These are phyloP conservation scores for Aquilaria malaccensis DNA, from an alignment of 345 rosid species.

Conservation along the genomic window DNA sequence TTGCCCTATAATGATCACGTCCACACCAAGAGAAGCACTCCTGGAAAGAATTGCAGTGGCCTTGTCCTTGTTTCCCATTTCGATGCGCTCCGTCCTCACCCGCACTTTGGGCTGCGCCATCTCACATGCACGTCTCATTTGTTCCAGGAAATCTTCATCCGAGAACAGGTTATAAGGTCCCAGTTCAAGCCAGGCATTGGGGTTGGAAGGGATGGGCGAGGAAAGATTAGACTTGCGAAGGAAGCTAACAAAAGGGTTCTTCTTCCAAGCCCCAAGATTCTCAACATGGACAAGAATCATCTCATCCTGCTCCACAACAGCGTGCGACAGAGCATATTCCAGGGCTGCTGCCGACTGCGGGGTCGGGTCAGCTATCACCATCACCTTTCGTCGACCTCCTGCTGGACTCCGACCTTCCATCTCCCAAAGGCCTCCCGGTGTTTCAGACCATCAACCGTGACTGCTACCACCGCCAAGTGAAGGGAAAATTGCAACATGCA, in stretches of 20 bases:
- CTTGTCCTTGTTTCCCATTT: conserved; percentile 44
- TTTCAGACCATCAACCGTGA: too few species aligned
- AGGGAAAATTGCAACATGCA: too few species aligned
- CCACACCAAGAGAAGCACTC: conserved; percentile 37
- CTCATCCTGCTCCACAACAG: conserved; percentile 39
- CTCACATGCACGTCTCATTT: conserved; percentile 58
- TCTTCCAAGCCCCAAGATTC: conserved; percentile 29
- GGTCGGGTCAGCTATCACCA: conserved; percentile 51
- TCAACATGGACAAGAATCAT: conserved; percentile 37
- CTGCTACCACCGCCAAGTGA: too few species aligned
- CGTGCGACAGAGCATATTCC: conserved; percentile 49
- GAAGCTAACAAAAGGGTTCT: conserved; percentile 31
- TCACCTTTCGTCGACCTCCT: conserved; percentile 22
- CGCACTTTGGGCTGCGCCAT: conserved; percentile 50
- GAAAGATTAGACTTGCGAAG: conserved; percentile 16
- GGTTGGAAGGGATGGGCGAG: not conserved
- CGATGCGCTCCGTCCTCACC: conserved; percentile 31
- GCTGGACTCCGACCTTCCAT: too few species aligned
- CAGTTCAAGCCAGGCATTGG: not conserved
- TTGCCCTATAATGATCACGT: conserved; percentile 71
- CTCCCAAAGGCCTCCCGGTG: too few species aligned
- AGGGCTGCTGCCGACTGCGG: conserved; percentile 47
- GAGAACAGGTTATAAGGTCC: not conserved
- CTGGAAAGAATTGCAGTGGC: conserved; percentile 47
- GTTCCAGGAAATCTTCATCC: conserved; percentile 46